These are phyloP conservation scores for Boletellus deceptivus DNA, from an alignment of 1,284 basidiomycete genomes.

Conservation along the genomic window DNA sequence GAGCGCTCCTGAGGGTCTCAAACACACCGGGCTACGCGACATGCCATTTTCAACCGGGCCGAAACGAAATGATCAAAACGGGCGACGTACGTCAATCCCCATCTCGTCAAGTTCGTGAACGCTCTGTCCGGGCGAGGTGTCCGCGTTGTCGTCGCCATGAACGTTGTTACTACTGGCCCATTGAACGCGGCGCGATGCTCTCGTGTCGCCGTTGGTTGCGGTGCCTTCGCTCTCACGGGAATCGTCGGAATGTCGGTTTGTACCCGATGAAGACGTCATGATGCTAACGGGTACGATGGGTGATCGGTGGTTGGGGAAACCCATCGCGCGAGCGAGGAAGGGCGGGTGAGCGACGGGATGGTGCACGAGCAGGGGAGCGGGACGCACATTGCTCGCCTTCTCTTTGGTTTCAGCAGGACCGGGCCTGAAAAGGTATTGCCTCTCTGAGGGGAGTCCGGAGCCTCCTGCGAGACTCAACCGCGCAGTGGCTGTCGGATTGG, in stretches of 20 bases:
- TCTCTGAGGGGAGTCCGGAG: background rate
- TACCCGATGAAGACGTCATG: constrained; percentile 18
- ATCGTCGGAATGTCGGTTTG: constrained; percentile 1
- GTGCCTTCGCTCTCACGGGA: constrained; percentile 23
- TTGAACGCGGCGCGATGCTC: constrained; percentile 42
- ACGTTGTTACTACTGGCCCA: constrained; percentile 28
- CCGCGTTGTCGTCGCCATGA: background rate
- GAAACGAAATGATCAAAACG: background rate
- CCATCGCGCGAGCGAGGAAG: background rate
- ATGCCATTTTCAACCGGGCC: constrained; percentile 1
- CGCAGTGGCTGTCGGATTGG: background rate
- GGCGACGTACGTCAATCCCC: constrained; percentile 40
- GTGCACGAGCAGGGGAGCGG: background rate
- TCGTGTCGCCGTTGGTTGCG: constrained; percentile 23
- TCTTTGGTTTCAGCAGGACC: background rate
- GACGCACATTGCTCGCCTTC: constrained; percentile 9
- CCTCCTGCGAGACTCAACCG: background rate
- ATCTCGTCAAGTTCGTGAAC: constrained; percentile 41
- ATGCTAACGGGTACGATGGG: constrained; percentile 10
- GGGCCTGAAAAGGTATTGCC: background rate
- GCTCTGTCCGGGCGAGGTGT: constrained; percentile 13
- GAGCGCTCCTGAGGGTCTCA: constrained; percentile 44
- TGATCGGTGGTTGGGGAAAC: constrained; percentile 7
- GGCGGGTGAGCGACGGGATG: background rate
- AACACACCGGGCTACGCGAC: constrained; percentile 49